phyloP scores from a whole-genome alignment of 495 filamentous ascomycete genomes.

The Penicillium alfredii region DNA sequence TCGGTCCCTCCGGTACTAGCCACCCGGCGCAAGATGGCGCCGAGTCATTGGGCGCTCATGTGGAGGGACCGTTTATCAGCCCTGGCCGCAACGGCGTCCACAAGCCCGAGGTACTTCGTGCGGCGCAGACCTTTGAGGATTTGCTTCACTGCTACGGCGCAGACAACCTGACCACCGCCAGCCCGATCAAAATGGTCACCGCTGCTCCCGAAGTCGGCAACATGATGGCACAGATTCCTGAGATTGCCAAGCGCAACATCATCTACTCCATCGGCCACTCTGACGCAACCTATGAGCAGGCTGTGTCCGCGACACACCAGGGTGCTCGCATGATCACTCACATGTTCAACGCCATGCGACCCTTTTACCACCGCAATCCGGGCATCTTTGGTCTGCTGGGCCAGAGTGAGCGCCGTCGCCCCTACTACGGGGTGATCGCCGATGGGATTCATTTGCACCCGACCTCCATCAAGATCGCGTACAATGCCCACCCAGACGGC shows the following conservation, averaged over 20 bases:
- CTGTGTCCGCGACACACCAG: conserved; percentile 54
- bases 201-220: conserved; percentile 69
- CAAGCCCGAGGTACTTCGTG: conserved; percentile 57
- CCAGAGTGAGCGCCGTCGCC: conserved; percentile 39
- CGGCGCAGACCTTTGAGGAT: conserved; percentile 45
- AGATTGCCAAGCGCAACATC: conserved; percentile 54
- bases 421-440: conserved; percentile 57
- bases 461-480: conserved; percentile 52
- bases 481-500: conserved; percentile 49
- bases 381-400: conserved; percentile 74
- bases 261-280: conserved; percentile 76
- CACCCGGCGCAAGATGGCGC: conserved; percentile 53
- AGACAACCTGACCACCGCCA: conserved; percentile 43
- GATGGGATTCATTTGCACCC: conserved; percentile 62
- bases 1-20: conserved; percentile 56
- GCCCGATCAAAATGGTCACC: conserved; percentile 67
- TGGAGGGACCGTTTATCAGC: conserved; percentile 79
- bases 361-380: conserved; percentile 77
- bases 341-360: conserved; percentile 85
- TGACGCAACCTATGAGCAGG: conserved; percentile 71
- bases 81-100: conserved; percentile 66
- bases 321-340: conserved; percentile 84
- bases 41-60: conserved; percentile 77
- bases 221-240: conserved; percentile 56
- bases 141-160: conserved; percentile 65